phyloP scores from a whole-genome alignment of 2,329 filamentous ascomycete species.

The Pseudocercospora eumusae region DNA sequence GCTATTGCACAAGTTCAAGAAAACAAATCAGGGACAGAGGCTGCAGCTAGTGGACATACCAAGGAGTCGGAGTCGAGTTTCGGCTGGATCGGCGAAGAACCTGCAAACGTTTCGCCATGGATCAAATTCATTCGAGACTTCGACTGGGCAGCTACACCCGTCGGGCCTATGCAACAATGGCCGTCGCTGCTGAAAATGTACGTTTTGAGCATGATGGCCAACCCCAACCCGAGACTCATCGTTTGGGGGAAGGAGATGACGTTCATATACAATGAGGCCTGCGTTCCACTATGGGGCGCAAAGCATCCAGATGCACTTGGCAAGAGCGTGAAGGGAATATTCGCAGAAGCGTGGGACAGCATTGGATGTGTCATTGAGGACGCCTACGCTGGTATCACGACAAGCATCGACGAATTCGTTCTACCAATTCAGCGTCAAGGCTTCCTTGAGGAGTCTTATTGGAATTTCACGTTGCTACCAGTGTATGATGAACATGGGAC shows the following conservation, averaged over 20 bases:
- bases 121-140: slow-evolving; percentile 32
- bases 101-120: slow-evolving; percentile 30
- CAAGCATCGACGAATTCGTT: slow-evolving; percentile 26
- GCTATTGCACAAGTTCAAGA: slow-evolving; percentile 2
- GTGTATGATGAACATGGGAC: slow-evolving; percentile 30
- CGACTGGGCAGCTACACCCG: slow-evolving; percentile 34
- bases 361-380: slow-evolving; percentile 28
- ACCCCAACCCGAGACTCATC: slow-evolving; percentile 37
- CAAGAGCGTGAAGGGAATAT: slow-evolving; percentile 22
- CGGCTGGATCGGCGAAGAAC: slow-evolving; percentile 36
- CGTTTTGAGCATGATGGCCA: slow-evolving; percentile 34
- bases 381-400: slow-evolving; percentile 29
- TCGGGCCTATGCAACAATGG: slow-evolving; percentile 38
- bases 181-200: slow-evolving; percentile 29
- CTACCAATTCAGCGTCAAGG: slow-evolving; percentile 33
- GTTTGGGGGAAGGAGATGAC: slow-evolving; percentile 40
- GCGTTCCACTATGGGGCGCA: slow-evolving; percentile 30
- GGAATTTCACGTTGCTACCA: slow-evolving; percentile 34
- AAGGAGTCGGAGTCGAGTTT: slow-evolving; percentile 6
- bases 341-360: slow-evolving; percentile 30
- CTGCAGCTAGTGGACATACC: neutral
- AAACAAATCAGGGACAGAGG: neutral
- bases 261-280: slow-evolving; percentile 38
- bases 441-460: slow-evolving; percentile 37
- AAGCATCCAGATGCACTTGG: slow-evolving; percentile 34